Conservation (phyloP, 73 alveolate genomes). For the Paramecium biaurelia region DNA sequence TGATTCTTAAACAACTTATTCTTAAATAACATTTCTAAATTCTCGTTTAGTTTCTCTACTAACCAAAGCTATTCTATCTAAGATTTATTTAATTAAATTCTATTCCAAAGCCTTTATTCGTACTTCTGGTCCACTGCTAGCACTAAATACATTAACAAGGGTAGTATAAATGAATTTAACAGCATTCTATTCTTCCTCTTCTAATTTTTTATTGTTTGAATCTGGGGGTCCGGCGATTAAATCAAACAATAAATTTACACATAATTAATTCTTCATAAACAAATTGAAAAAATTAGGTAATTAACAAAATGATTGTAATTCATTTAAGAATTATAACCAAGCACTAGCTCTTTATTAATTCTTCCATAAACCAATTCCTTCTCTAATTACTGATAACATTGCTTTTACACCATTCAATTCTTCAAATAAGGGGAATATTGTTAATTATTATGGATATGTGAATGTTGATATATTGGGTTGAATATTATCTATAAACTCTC, state of each 20-base stretch:
- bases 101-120: conserved; percentile 71
- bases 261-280: conserved; percentile 67
- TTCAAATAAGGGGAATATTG: conserved; percentile 70
- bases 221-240: conserved; percentile 76
- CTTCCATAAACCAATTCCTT: conserved; percentile 68
- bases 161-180: conserved; percentile 71
- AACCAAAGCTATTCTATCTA: conserved; percentile 70
- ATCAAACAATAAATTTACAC: conserved; percentile 72
- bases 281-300: conserved; percentile 75
- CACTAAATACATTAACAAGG: conserved; percentile 65
- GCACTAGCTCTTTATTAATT: conserved; percentile 60
- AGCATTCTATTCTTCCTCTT: conserved; percentile 72
- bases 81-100: conserved; percentile 65
- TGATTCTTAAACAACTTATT: neutral
- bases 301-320: conserved; percentile 66
- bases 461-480: neutral
- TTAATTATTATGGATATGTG: conserved; percentile 32
- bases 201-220: conserved; percentile 65
- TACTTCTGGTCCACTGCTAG: conserved; percentile 65
- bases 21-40: neutral
- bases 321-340: conserved; percentile 75
- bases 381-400: conserved; percentile 65
- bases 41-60: conserved; percentile 68
- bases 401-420: conserved; percentile 70
- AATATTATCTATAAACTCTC: neutral